These are phyloP conservation scores for Penicillium mononematosum DNA, from an alignment of 495 filamentous ascomycete species.

Conservation along the genomic window DNA sequence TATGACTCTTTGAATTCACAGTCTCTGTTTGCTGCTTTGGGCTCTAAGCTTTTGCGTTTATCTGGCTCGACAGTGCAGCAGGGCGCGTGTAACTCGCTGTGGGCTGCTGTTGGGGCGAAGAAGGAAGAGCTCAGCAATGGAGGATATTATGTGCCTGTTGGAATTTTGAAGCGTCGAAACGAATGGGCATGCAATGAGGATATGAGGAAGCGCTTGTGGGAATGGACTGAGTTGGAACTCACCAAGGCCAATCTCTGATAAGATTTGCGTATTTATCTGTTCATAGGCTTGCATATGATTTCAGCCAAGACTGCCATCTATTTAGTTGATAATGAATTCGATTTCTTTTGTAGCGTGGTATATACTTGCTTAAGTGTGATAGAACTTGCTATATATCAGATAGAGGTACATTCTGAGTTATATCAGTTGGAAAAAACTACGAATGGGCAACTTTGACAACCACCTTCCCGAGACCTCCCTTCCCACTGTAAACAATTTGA, in stretches of 20 bases:
- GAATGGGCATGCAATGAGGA: constrained; percentile 27
- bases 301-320: neutral
- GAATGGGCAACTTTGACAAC: constrained; percentile 43
- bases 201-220: constrained; percentile 39
- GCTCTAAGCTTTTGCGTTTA: constrained; percentile 13
- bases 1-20: constrained; percentile 20
- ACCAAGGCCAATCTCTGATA: constrained; percentile 8
- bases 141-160: constrained; percentile 42
- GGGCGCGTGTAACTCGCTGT: constrained; percentile 41
- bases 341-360: neutral
- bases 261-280: neutral
- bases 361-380: neutral
- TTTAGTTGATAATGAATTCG: neutral
- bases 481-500: constrained; percentile 46
- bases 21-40: constrained; percentile 12
- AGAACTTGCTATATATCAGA: neutral
- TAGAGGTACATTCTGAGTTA: neutral
- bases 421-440: neutral
- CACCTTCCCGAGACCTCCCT: constrained; percentile 57
- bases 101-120: constrained; percentile 39
- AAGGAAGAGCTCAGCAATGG: constrained; percentile 36
- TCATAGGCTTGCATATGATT: neutral
- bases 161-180: constrained; percentile 27
- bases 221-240: constrained; percentile 45
- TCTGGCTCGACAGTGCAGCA: constrained; percentile 26